These are phyloP conservation scores for Solanum etuberosum DNA, from an alignment of 257 asterid species.

Conservation along the genomic window DNA sequence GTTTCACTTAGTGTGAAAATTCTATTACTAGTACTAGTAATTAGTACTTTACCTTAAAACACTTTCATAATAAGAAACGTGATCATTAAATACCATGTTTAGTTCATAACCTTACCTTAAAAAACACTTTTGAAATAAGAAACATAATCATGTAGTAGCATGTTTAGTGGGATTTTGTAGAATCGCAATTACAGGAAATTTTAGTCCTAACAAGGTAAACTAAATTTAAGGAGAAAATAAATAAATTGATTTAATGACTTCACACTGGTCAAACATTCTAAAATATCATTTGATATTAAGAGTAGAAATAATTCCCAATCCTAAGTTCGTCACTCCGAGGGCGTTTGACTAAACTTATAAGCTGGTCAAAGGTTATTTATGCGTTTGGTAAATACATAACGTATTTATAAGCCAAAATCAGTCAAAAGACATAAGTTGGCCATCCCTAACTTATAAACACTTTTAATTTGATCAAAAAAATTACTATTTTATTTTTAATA, in stretches of 20 bases:
- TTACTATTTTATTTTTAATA: not conserved
- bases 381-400: not conserved
- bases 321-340: fast-evolving
- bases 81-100: not conserved
- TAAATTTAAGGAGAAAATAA: not conserved
- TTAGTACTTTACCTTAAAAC: not conserved
- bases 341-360: not conserved
- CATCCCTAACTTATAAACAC: not conserved
- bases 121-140: not conserved
- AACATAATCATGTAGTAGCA: not conserved
- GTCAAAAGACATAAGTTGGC: not conserved
- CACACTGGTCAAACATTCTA: not conserved
- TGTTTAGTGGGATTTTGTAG: not conserved
- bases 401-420: no score
- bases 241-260: not conserved
- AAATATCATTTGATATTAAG: not conserved
- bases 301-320: not conserved
- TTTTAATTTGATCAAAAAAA: not conserved
- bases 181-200: not conserved
- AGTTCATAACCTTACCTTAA: not conserved
- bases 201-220: not conserved
- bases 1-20: not conserved
- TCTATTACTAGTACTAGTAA: not conserved
- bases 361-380: not conserved
- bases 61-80: not conserved